Conservation (phyloP, 345 rosid genomes). For the Gossypioides kirkii region DNA sequence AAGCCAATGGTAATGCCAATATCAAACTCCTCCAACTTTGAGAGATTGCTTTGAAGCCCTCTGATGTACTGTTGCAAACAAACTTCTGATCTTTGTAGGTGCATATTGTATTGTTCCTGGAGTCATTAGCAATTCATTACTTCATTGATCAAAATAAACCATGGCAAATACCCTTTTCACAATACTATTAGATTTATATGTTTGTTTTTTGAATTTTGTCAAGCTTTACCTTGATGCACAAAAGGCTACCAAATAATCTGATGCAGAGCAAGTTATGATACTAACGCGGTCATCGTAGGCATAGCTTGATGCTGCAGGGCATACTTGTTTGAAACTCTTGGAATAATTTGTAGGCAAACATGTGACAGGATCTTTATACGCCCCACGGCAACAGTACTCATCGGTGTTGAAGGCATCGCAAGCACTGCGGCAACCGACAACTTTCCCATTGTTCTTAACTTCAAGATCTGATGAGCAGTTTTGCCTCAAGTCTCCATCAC, state of each 20-base stretch:
- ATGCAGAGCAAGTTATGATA: conserved; percentile 42
- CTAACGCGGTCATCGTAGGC: conserved; percentile 46
- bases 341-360: conserved; percentile 54
- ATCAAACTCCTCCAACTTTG: conserved; percentile 24
- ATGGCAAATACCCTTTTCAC: background rate
- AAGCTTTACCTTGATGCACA: conserved; percentile 43
- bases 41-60: conserved; percentile 16
- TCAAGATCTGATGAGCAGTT: conserved; percentile 45
- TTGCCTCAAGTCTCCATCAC: conserved; percentile 43
- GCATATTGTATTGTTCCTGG: conserved; percentile 39
- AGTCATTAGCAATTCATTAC: background rate
- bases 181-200: background rate
- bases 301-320: conserved; percentile 60
- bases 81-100: conserved; percentile 27
- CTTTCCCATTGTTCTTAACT: conserved; percentile 31
- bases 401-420: conserved; percentile 47
- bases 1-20: conserved; percentile 19
- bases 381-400: conserved; percentile 55
- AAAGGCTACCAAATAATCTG: conserved; percentile 31
- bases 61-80: conserved; percentile 23
- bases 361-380: conserved; percentile 25
- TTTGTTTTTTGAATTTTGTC: background rate
- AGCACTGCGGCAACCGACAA: conserved; percentile 52
- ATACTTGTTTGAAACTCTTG: conserved; percentile 46
- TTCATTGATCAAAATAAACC: background rate